These are phyloP conservation scores for Theobroma grandiflorum DNA, from an alignment of 441 rosid species.

Conservation along the genomic window DNA sequence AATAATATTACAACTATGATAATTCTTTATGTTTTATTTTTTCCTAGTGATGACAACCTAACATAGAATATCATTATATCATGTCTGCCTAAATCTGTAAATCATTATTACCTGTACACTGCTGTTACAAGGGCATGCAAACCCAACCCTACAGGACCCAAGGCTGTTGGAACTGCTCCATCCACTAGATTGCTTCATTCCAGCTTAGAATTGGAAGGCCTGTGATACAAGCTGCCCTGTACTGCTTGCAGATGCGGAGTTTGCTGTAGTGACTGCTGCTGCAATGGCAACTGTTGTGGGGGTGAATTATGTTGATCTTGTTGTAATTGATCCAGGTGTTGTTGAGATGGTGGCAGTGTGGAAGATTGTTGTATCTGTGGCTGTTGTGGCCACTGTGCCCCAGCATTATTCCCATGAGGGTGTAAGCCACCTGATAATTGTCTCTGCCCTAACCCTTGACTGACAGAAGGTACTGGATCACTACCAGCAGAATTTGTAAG, in stretches of 20 bases:
- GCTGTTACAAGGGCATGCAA: conserved; percentile 66
- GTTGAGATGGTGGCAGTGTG: conserved; percentile 53
- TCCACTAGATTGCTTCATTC: conserved; percentile 60
- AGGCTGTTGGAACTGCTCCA: conserved; percentile 53
- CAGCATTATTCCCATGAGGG: conserved; percentile 53
- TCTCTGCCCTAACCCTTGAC: conserved; percentile 68
- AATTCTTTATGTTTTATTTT: conserved; percentile 4
- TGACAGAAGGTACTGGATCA: conserved; percentile 58
- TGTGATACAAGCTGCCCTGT: conserved; percentile 64
- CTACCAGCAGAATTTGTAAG: conserved; percentile 52
- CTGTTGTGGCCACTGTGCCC: conserved; percentile 61
- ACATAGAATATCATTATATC: background rate
- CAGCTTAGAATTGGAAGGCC: conserved; percentile 69
- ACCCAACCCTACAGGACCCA: conserved; percentile 56
- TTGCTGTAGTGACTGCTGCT: conserved; percentile 59
- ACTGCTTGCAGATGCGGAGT: conserved; percentile 59
- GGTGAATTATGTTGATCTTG: conserved; percentile 64
- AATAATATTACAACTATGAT: background rate
- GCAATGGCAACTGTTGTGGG: conserved; percentile 52
- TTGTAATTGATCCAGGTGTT: conserved; percentile 57
- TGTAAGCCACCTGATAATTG: conserved; percentile 63
- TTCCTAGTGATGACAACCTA: conserved; percentile 21
- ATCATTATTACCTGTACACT: conserved; percentile 76
- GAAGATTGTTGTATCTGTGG: conserved; percentile 52
- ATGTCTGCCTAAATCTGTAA: conserved; percentile 7